Conservation (phyloP, 2,329 filamentous ascomycete species). For the Zasmidium citrigriseum region DNA sequence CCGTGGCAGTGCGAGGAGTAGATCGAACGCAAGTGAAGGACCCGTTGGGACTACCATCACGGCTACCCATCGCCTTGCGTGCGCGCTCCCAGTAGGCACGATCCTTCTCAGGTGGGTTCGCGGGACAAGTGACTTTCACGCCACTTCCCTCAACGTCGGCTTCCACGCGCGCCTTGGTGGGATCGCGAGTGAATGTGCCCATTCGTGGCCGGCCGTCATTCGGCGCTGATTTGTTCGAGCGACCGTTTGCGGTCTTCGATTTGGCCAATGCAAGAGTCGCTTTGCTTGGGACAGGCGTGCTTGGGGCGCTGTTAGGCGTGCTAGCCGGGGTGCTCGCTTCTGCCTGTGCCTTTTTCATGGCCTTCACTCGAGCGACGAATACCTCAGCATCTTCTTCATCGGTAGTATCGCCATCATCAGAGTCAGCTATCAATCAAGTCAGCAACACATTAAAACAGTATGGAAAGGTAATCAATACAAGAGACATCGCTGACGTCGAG, state of each 20-base stretch:
- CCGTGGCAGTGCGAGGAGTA: constrained; percentile 20
- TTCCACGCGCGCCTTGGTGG: constrained; percentile 21
- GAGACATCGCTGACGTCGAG: constrained; percentile 32
- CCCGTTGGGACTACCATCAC: constrained; percentile 33
- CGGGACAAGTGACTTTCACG: constrained; percentile 23
- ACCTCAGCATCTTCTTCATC: constrained; percentile 36
- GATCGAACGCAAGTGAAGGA: constrained; percentile 25
- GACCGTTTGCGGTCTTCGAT: constrained; percentile 3
- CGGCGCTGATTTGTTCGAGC: not conserved
- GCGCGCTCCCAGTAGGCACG: constrained; percentile 35
- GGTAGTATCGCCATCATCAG: constrained; percentile 37
- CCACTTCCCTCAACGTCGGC: constrained; percentile 23
- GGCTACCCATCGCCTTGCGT: constrained; percentile 26
- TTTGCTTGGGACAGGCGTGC: constrained; percentile 23
- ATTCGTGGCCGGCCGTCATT: constrained; percentile 14
- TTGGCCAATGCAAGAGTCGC: constrained; percentile 7
- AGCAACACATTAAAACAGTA: constrained; percentile 19
- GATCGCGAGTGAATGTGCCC: constrained; percentile 23
- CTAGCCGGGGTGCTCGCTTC: constrained; percentile 13
- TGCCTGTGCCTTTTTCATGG: constrained; percentile 17
- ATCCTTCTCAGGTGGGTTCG: constrained; percentile 19
- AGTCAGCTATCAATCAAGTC: constrained; percentile 33
- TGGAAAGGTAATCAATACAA: constrained; percentile 26
- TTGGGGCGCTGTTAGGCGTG: constrained; percentile 18
- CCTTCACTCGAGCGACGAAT: constrained; percentile 22